Conservation (phyloP, 2,329 filamentous ascomycete genomes). For the Thelonectria olida region DNA sequence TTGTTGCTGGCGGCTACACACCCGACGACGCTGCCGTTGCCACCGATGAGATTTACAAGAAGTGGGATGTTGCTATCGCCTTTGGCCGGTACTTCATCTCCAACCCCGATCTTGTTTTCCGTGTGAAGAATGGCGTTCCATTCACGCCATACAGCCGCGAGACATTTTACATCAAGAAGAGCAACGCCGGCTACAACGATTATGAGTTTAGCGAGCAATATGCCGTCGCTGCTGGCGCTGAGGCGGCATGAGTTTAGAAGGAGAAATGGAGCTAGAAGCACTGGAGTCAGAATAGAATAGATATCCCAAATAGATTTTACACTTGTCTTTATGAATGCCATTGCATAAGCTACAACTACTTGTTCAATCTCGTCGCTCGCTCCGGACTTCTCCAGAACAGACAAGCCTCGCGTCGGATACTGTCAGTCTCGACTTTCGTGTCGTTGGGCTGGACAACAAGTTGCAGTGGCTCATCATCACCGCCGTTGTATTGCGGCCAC, state of each 20-base stretch:
- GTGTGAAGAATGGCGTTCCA: slow-evolving; percentile 48
- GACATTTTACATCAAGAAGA: slow-evolving; percentile 49
- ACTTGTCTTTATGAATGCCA: too few species aligned
- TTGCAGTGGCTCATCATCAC: slow-evolving; percentile 29
- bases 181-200: slow-evolving; percentile 41
- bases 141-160: slow-evolving; percentile 50
- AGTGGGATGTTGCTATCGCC: slow-evolving; percentile 39
- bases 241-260: slow-evolving; percentile 3
- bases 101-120: slow-evolving; percentile 50
- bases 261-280: background rate
- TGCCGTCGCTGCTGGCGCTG: background rate
- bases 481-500: slow-evolving; percentile 29
- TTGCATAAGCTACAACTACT: slow-evolving; percentile 33
- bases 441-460: slow-evolving; percentile 44
- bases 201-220: slow-evolving; percentile 41
- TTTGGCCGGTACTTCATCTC: slow-evolving; percentile 49
- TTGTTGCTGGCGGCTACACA: slow-evolving; percentile 45
- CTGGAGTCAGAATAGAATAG: too few species aligned
- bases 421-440: slow-evolving; percentile 45
- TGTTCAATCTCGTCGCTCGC: slow-evolving; percentile 46
- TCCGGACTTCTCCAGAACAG: slow-evolving; percentile 48
- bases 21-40: slow-evolving; percentile 35
- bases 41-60: slow-evolving; percentile 36
- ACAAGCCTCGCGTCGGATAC: slow-evolving; percentile 45
- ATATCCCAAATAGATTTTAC: too few species aligned